Percentiles rank a stretch among this genome's conserved stretches.
These are phyloP conservation scores for Paecilomyces variotii DNA, from an alignment of 2,329 filamentous ascomycete species.

Conservation along the genomic window DNA sequence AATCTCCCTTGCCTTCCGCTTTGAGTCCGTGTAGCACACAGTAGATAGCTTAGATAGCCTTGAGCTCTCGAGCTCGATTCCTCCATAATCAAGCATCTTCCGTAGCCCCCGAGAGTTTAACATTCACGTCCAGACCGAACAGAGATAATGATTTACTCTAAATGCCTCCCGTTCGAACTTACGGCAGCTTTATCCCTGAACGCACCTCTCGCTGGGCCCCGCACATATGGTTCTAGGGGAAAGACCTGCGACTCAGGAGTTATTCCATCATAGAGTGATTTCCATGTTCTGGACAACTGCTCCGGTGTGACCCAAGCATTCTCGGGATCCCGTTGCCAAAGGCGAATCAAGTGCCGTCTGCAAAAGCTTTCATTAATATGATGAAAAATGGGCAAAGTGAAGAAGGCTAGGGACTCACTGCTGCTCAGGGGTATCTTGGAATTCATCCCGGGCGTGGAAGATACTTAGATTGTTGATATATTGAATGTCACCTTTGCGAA, in stretches of 20 bases:
- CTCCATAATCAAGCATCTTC: too few species aligned
- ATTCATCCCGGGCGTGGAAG: constrained; percentile 44
- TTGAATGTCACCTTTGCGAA: constrained; percentile 44
- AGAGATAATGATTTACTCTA: too few species aligned
- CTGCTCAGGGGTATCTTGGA: constrained; percentile 30
- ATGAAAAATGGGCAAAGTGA: background rate
- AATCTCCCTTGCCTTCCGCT: too few species aligned
- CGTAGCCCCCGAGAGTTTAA: too few species aligned
- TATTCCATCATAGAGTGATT: background rate
- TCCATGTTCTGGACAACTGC: constrained; percentile 13
- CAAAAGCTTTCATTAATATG: constrained; percentile 2
- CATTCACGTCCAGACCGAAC: too few species aligned
- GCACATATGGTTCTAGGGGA: background rate
- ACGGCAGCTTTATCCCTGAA: background rate
- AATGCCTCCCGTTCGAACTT: background rate
- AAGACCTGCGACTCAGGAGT: background rate
- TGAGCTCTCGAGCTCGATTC: too few species aligned
- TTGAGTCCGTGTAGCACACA: too few species aligned
- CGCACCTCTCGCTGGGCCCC: background rate
- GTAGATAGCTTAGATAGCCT: too few species aligned
- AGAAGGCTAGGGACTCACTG: constrained; percentile 21
- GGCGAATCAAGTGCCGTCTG: constrained; percentile 38
- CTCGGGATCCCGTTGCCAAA: constrained; percentile 43
- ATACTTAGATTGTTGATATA: constrained; percentile 47
- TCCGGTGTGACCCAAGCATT: constrained; percentile 38